These are phyloP conservation scores for Pseudogymnoascus destructans DNA, from an alignment of 2,329 filamentous ascomycete species.

Conservation along the genomic window DNA sequence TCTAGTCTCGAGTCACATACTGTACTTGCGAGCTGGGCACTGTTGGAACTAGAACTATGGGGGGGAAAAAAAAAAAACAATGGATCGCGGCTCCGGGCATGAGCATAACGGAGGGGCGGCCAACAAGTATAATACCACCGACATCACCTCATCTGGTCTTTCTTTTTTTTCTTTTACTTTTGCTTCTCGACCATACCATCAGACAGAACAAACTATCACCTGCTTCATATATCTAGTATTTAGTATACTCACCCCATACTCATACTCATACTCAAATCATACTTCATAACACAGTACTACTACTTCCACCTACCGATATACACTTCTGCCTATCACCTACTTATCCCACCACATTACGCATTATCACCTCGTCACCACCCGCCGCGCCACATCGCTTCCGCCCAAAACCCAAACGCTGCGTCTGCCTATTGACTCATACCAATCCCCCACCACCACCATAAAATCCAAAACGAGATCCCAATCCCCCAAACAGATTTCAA, in stretches of 20 bases:
- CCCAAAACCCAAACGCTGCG: not conserved
- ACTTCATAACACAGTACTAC: no score
- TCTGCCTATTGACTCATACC: conserved; percentile 6
- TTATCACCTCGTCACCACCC: not conserved
- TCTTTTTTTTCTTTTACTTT: not conserved
- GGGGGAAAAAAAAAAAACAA: not conserved
- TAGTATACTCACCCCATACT: not conserved
- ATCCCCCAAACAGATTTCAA: not conserved
- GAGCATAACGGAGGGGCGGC: not conserved
- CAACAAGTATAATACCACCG: not conserved
- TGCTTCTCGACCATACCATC: not conserved
- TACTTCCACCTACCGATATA: not conserved
- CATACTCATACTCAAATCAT: not conserved
- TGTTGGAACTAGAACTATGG: not conserved
- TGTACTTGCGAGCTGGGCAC: not conserved
- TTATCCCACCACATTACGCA: not conserved
- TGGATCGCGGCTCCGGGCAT: not conserved
- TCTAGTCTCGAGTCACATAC: no score
- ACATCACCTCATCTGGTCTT: not conserved
- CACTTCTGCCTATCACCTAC: not conserved
- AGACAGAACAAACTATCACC: not conserved
- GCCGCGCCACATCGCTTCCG: not conserved
- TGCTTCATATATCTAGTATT: not conserved
- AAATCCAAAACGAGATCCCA: not conserved
- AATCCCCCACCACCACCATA: not conserved